Percentiles rank a stretch among this genome's conserved stretches.
These are phyloP conservation scores for Phoma sp. DNA, from an alignment of 2,329 filamentous ascomycete genomes.

Conservation along the genomic window DNA sequence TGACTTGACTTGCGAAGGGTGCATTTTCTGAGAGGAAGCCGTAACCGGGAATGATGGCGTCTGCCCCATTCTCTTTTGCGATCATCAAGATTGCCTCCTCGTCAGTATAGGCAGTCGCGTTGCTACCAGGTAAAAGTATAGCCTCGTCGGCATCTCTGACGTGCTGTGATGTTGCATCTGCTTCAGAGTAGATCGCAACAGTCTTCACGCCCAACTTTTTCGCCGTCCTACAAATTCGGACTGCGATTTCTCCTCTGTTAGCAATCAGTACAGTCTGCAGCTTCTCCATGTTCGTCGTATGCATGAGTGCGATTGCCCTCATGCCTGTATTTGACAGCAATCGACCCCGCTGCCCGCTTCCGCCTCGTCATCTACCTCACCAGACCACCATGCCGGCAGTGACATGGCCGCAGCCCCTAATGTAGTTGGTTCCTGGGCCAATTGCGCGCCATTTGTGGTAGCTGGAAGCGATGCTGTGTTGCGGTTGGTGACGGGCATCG, in stretches of 20 bases:
- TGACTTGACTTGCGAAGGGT: conserved; percentile 64
- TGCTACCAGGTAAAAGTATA: conserved; percentile 57
- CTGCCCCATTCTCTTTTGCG: conserved; percentile 57
- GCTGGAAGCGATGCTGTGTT: conserved; percentile 8
- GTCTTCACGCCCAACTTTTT: conserved; percentile 59
- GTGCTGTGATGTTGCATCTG: conserved; percentile 63
- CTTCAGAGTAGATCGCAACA: conserved; percentile 65
- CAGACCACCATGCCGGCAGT: conserved; percentile 1
- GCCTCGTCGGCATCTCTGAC: conserved; percentile 63
- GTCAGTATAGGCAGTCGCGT: conserved; percentile 60
- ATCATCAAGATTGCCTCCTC: conserved; percentile 58
- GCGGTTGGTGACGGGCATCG: conserved; percentile 18
- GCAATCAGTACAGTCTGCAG: conserved; percentile 64
- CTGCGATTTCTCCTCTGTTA: conserved; percentile 67
- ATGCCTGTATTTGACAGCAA: background rate
- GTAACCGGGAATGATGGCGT: conserved; percentile 72
- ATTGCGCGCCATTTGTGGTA: conserved; percentile 1
- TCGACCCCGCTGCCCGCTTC: conserved; percentile 13
- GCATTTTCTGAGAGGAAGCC: conserved; percentile 72
- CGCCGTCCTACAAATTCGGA: conserved; percentile 60
- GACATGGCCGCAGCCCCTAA: background rate
- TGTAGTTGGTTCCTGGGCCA: background rate
- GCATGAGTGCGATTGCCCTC: background rate
- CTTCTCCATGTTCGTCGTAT: conserved; percentile 47
- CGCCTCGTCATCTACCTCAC: conserved; percentile 5